phyloP scores from a whole-genome alignment of 1,284 basidiomycete species.

The Phylloboletellus chloephorus region DNA sequence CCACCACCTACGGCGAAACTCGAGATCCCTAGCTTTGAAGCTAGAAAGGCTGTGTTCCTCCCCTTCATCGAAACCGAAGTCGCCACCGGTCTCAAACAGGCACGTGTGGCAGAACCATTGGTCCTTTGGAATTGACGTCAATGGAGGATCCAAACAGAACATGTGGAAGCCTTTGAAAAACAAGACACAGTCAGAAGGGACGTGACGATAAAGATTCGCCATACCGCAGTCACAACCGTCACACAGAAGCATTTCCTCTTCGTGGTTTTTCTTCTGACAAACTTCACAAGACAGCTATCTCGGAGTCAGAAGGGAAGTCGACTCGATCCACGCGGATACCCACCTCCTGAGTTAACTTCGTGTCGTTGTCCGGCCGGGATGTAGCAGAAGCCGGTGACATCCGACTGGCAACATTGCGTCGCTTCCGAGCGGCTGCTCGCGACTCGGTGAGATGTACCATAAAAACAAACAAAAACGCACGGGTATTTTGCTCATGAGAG shows the following conservation, averaged over 20 bases:
- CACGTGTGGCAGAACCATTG: constrained; percentile 98
- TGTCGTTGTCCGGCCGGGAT: constrained; percentile 41
- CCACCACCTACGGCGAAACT: constrained; percentile 90
- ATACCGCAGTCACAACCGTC: constrained; percentile 94
- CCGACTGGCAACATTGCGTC: constrained; percentile 27
- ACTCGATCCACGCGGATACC: constrained; percentile 18
- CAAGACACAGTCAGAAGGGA: constrained; percentile 15
- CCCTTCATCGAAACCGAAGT: constrained; percentile 98
- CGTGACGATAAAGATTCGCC: constrained; percentile 27
- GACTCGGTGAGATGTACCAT: constrained; percentile 17
- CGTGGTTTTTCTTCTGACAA: constrained; percentile 83
- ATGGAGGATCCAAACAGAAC: constrained; percentile 91
- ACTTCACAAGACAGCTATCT: constrained; percentile 66
- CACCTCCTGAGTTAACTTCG: constrained; percentile 49
- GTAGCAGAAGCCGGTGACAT: constrained; percentile 41
- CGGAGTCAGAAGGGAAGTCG: constrained; percentile 19
- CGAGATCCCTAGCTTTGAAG: constrained; percentile 87
- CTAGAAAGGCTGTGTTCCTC: constrained; percentile 91
- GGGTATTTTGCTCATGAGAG: constrained; percentile 38
- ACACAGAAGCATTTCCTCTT: constrained; percentile 89
- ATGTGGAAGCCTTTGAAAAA: constrained; percentile 80
- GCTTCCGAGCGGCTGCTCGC: constrained; percentile 35
- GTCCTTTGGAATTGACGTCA: constrained; percentile 80
- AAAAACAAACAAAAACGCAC: constrained; percentile 25
- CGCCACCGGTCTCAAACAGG: constrained; percentile 89